Conservation (phyloP, 768 basidiomycete genomes). For the Agrocybe praecox region DNA sequence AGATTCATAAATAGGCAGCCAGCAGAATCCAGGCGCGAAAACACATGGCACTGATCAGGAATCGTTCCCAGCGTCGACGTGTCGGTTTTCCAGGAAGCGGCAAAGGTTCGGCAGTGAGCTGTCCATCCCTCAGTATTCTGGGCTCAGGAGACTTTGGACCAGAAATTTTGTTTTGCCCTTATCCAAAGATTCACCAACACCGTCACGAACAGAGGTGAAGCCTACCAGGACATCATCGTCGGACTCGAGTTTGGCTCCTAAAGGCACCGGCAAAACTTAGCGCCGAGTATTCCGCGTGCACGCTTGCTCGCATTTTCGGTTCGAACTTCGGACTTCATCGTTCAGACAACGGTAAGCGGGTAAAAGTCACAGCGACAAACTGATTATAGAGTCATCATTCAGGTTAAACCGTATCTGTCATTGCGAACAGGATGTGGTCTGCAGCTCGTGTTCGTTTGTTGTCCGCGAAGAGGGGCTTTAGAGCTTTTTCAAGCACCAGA, state of each 20-base stretch:
- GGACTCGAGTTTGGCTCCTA: neutral
- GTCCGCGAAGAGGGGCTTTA: constrained; percentile 12
- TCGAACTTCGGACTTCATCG: neutral
- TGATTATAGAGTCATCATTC: neutral
- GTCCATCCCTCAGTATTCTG: neutral
- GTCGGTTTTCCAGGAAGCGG: neutral
- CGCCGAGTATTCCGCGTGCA: neutral
- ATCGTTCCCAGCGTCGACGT: neutral
- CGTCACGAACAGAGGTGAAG: neutral
- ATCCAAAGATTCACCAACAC: neutral
- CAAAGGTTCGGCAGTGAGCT: neutral
- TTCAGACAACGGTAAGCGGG: constrained; percentile 2
- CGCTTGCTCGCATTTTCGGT: neutral
- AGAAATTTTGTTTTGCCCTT: too few species aligned
- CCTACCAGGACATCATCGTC: neutral
- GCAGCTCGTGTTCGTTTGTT: constrained; percentile 14
- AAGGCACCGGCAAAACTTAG: neutral
- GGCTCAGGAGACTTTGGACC: too few species aligned
- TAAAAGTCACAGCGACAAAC: constrained; percentile 13
- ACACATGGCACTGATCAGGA: neutral
- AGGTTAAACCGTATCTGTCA: neutral
- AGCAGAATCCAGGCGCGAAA: neutral
- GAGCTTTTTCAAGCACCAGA: constrained; percentile 19
- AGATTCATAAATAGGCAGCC: neutral
- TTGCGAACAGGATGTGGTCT: constrained; percentile 13